phyloP scores from a whole-genome alignment of 2,329 filamentous ascomycete genomes.

The Zymoseptoria passerinii region DNA sequence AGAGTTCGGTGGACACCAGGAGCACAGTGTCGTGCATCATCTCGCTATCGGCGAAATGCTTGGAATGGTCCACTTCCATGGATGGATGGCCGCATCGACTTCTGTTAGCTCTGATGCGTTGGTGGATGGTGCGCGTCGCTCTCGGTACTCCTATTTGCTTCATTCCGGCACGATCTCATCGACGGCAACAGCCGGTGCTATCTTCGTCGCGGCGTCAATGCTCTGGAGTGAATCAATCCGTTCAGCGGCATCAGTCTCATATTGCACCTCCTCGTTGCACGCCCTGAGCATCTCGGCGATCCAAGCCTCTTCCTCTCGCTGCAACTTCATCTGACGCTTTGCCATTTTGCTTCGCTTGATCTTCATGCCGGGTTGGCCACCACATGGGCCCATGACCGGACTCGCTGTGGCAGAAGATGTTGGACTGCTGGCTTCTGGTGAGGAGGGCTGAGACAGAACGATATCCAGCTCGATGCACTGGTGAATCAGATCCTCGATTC shows the following conservation, averaged over 20 bases:
- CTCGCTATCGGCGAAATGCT: neutral
- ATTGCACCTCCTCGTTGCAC: constrained; percentile 33
- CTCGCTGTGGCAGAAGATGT: constrained; percentile 10
- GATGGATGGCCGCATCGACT: neutral
- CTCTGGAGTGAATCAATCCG: constrained; percentile 9
- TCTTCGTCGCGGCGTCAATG: constrained; percentile 19
- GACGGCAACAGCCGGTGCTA: constrained; percentile 12
- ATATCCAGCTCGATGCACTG: constrained; percentile 39
- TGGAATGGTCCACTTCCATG: neutral
- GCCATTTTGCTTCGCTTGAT: constrained; percentile 38
- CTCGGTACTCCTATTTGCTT: neutral
- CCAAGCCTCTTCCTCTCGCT: constrained; percentile 37
- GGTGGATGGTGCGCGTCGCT: neutral
- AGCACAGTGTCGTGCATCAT: neutral
- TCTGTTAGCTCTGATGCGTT: neutral
- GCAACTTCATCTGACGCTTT: constrained; percentile 37
- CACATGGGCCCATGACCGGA: constrained; percentile 21
- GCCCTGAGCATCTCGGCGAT: constrained; percentile 36
- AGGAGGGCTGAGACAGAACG: constrained; percentile 18
- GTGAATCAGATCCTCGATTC: constrained; percentile 40
- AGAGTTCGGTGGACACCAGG: neutral
- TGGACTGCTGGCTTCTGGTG: constrained; percentile 20
- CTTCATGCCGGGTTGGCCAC: constrained; percentile 26
- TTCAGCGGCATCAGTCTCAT: constrained; percentile 2
- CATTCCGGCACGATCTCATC: constrained; percentile 18